Base-by-base conservation (phyloP, 768 basidiomycete genomes). In the Panellus pusillus region DNA sequence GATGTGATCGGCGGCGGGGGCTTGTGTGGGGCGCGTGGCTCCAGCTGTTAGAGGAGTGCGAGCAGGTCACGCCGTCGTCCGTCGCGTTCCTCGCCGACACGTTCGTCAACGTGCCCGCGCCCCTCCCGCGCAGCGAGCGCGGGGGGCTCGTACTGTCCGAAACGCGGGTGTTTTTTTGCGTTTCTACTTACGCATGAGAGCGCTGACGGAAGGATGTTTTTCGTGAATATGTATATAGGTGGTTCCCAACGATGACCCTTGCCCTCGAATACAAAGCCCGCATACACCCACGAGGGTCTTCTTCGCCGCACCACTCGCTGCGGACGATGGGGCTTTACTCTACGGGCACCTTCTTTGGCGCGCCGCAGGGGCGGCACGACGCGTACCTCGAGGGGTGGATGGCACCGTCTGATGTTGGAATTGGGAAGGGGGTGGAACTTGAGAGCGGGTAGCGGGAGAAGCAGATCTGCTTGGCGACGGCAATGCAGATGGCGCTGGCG, bases 201-300 rank as follows among this genome's bases (percentile, higher is more conserved):
- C n/a, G n/a, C n/a, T n/a, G n/a, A n/a, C n/a, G n/a, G n/a, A n/a
- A n/a, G n/a, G n/a, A n/a, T n/a, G n/a, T n/a, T n/a, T n/a, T n/a
- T n/a, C n/a, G n/a, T n/a, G n/a, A n/a, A n/a, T n/a, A n/a, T n/a
- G n/a, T n/a, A n/a, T n/a, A n/a, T n/a, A n/a, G n/a, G n/a, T 86
- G 84, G 86, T 81, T 71, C 61, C 83, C 84, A 12, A 88, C 87
- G 0, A 73, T 88, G 69, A 74, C 76, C 0, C 70, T 87, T 52
- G 70, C 79, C 1, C 57, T 88, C 19, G 84, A 87, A 57, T 88
- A 84, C 73, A 86, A 84, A 61, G 74, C 75, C 29, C 79, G 79
- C 12, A 74, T 87, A 36, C 81, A 84, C 7, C 62, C 60, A n/a
- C n/a, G n/a, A n/a, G n/a, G n/a, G n/a, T 69, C 76, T 12, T 74